Evolutionary conservation across 2,329 filamentous ascomycete genomes (phyloP), one percentile per base, ranked within the genome.

Genomic region (Cucurbitaria berberidis): DNA sequence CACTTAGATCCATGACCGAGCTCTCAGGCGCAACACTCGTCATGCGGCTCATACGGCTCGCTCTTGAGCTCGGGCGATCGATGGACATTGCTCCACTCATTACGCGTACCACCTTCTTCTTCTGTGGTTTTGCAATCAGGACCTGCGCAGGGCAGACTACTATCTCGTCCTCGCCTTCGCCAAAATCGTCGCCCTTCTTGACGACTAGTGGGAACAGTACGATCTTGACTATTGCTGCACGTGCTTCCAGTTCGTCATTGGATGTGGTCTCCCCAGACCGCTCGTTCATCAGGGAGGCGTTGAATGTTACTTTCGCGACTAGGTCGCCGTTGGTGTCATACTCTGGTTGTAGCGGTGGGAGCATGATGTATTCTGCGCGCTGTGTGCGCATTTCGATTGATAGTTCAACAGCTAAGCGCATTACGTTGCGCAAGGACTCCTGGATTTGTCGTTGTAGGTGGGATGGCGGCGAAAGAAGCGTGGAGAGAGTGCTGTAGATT

Each of bases 371-470:
- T 79, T 98, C 95, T 32, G 95, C 92, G 54, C 91, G 87, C 75
- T 99, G 95, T 15, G 89, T 96, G 72, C 95, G 92, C 95, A 99
- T 99, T 78, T 97, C 93, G 62, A 99, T 87, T 1, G 92, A 92
- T 10, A 99, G 84, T 53, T 90, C 89, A 44, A 97, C 95, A 0
- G 96, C 95, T 57, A 93, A 86, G 62, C 86, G 86, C 77, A 99
- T 87, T 45, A 99, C 92, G 64, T 90, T 91, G 67, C 89, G 89
- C 48, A 99, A 83, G 60, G 93, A 93, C 29, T 90, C 85, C 64
- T 92, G 84, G 41, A 97, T 90, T 72, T 96, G 90, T 35, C 82
- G 78, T 76, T 95, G 89, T 50, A 93, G 81, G 65, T 95, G 86
- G 47, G 86, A 84, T 5, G 95, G 93, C 10, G 95, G 95, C 9